These are phyloP conservation scores for Wallacemonas sp. DNA, from an alignment of 208 protist genomes.

Conservation along the genomic window DNA sequence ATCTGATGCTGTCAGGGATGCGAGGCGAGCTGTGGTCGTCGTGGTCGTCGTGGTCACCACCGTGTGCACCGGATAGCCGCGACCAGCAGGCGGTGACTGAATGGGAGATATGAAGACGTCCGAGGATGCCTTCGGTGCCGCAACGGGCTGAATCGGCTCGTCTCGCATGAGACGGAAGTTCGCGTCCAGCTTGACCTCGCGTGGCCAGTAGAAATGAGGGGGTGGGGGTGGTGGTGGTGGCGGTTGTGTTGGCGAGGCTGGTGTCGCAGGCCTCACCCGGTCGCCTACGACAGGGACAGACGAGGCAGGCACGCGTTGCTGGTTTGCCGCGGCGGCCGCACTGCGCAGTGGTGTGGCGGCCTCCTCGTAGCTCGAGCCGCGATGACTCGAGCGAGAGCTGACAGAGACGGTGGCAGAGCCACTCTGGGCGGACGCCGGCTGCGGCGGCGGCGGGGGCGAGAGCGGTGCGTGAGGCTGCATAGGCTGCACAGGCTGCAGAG, in stretches of 20 bases:
- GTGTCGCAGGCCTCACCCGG: too few species aligned
- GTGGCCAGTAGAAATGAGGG: not conserved
- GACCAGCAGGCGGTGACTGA: too few species aligned
- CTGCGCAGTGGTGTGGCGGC: too few species aligned
- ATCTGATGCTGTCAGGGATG: not conserved
- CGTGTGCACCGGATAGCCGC: too few species aligned
- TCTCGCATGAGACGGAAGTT: constrained; percentile 1
- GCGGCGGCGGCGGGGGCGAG: not conserved
- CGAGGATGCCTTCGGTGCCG: too few species aligned
- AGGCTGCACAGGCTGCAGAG: not conserved
- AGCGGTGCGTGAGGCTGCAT: too few species aligned
- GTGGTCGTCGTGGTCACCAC: too few species aligned
- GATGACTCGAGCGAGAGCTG: constrained; percentile 11
- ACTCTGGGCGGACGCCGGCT: not conserved
- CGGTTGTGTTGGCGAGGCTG: not conserved
- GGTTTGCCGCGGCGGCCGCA: too few species aligned
- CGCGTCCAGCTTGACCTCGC: constrained; percentile 11
- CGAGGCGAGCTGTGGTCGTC: not conserved
- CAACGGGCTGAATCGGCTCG: not conserved
- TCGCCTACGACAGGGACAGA: too few species aligned
- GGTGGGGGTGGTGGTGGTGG: not conserved
- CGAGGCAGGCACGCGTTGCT: too few species aligned
- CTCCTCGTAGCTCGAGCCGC: not conserved
- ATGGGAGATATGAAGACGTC: too few species aligned
- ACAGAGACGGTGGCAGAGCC: not conserved